phyloP scores from a whole-genome alignment of 345 rosid genomes.

The Lagerstroemia speciosa region DNA sequence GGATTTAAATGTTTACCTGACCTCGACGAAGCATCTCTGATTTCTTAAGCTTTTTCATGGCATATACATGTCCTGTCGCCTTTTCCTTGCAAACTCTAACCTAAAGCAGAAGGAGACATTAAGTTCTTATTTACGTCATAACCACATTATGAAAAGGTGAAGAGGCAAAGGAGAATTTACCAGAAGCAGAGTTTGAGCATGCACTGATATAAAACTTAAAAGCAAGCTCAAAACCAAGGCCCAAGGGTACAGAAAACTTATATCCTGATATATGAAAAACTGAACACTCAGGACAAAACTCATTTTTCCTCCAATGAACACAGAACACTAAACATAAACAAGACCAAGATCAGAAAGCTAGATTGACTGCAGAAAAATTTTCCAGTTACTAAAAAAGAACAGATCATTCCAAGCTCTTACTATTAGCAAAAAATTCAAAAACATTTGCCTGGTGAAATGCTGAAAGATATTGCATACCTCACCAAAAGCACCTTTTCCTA shows the following conservation, averaged over 20 bases:
- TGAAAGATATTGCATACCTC: constrained; percentile 10
- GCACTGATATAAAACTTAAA: background rate
- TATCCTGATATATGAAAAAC: too few relatives aligned
- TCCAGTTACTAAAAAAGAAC: background rate
- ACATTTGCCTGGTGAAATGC: background rate
- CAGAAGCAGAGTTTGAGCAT: background rate
- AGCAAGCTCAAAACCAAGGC: background rate
- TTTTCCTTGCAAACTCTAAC: constrained; percentile 89
- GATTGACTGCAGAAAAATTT: background rate
- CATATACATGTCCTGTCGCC: constrained; percentile 81
- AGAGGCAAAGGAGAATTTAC: background rate
- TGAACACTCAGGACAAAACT: too few relatives aligned
- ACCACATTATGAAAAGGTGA: background rate
- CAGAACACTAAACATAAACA: too few relatives aligned
- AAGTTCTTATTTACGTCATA: background rate
- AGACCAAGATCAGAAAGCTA: too few relatives aligned
- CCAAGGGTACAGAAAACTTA: too few relatives aligned
- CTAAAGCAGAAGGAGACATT: constrained; percentile 33
- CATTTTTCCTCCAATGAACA: too few relatives aligned
- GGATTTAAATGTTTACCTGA: constrained; percentile 38
- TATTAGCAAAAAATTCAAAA: background rate
- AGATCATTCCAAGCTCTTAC: background rate
- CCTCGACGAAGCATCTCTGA: constrained; percentile 99
- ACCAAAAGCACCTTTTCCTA: constrained; percentile 24
- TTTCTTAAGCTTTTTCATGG: constrained; percentile 53